Evolutionary conservation across 192 early-diverging fungal genomes (phyloP), one percentile per base, ranked within the genome.

Genomic region (Glomus cerebriforme): DNA sequence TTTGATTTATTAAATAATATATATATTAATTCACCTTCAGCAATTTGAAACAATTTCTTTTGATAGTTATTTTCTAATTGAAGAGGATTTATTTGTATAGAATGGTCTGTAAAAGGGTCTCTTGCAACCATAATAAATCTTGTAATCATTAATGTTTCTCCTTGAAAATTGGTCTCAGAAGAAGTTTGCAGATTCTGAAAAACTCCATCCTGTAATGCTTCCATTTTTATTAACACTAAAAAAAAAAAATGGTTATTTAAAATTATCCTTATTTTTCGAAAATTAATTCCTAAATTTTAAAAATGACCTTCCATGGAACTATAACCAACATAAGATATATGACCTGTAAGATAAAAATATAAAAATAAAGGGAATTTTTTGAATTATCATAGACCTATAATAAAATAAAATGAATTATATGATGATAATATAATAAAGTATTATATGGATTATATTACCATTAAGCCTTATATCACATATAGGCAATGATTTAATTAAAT

Each of bases 121-220:
- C 90, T 84, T 2, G 92, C 92, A 37, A 94, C 96, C 95, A 96
- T 98, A 7, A 93, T 95, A 79, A 98, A 96, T 78, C 92, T 90
- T 24, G 95, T 94, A 19, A 88, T 84, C 24, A 96, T 85, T 72
- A 95, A 90, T 7, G 89, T 87, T 59, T 92, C 70, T 31, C 75
- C 79, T 32, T 73, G 66, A 17, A 68, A 19, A 3, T 63, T 70
- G 27, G 58, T 60, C 10, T 81, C 75, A 22, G 66, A 3, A 15
- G 3, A n/a, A 0, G 64, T 26, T 66, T 66, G 9, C 7, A 66
- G 15, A 1, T 66, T 66, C 17, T 66, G 24, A 7, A 66, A 17
- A 35, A 68, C 34, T n/a, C 84, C 79, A 1, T 79, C 62, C 10
- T 77, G 49, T n/a, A 92, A 78, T 6, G 87, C 81, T 68, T 94